phyloP scores from a whole-genome alignment of 169 alveolate species.

The Eimeria praecox region DNA sequence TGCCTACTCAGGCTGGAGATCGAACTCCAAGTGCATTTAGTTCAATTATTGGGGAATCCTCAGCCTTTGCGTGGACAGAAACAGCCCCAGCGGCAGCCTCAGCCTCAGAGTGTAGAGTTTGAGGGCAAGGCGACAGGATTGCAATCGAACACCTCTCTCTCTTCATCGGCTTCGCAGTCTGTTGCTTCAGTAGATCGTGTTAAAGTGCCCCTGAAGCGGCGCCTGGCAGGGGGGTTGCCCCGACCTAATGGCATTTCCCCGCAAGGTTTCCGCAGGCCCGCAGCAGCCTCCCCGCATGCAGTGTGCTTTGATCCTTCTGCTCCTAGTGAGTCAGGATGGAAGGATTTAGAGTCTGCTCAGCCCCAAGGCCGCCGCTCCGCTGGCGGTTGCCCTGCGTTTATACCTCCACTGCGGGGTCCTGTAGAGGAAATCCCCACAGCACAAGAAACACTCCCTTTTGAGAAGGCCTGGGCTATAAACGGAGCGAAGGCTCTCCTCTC shows the following conservation, averaged over 20 bases:
- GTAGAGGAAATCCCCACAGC: background rate
- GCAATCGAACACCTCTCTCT: background rate
- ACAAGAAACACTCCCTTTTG: background rate
- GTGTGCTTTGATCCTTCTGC: background rate
- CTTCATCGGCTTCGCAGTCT: background rate
- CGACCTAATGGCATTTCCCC: conserved; percentile 47
- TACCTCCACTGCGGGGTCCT: background rate
- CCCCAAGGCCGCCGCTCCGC: background rate
- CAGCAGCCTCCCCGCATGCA: background rate
- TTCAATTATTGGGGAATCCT: conserved; percentile 55
- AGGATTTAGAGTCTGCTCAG: background rate
- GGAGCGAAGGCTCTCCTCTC: conserved; percentile 37
- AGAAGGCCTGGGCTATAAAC: conserved; percentile 1
- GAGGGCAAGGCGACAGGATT: background rate
- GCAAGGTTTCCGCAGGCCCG: background rate
- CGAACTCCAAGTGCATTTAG: conserved; percentile 41
- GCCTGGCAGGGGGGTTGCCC: conserved; percentile 56
- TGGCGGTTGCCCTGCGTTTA: background rate
- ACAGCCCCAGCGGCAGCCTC: background rate
- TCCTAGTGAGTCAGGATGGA: background rate
- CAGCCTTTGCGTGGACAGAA: conserved; percentile 40
- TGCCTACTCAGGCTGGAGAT: conserved; percentile 41
- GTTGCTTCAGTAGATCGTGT: background rate
- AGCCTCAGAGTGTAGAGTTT: background rate
- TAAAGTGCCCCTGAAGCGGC: conserved; percentile 19